Evolutionary conservation across 371 early-diverging fungal species (phyloP).

Genomic region (Saksenaea vasiformis): DNA sequence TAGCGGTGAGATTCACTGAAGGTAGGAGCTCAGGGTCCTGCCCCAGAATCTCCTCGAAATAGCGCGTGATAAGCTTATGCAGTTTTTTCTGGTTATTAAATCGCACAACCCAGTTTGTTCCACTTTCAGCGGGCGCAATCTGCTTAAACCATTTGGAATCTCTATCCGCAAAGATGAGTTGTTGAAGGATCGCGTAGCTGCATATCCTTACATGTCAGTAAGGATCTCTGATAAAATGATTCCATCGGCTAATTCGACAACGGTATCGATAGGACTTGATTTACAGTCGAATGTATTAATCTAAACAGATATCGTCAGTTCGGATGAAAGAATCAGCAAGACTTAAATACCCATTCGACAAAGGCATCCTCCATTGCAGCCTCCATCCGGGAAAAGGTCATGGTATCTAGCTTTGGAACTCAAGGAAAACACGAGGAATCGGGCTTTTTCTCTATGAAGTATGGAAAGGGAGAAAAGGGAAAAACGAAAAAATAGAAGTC

Average conservation of each 20-base stretch:
- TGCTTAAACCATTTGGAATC: constrained; percentile 90
- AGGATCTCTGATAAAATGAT: constrained; percentile 79
- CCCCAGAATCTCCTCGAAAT: constrained; percentile 86
- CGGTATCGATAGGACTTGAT: constrained; percentile 59
- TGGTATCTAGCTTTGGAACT: constrained; percentile 5
- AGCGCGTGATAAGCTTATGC: constrained; percentile 80
- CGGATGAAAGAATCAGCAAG: not conserved
- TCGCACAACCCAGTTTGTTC: constrained; percentile 88
- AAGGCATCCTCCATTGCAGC: constrained; percentile 56
- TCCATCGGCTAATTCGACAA: constrained; percentile 83
- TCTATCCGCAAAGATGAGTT: constrained; percentile 33
- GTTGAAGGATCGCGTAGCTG: not conserved
- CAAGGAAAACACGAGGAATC: not conserved
- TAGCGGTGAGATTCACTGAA: constrained; percentile 70
- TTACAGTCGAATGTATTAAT: constrained; percentile 75
- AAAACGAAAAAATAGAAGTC: not conserved
- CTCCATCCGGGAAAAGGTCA: constrained; percentile 54
- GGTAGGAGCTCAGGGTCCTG: constrained; percentile 61
- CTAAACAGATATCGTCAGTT: constrained; percentile 31
- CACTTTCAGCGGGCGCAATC: constrained; percentile 62
- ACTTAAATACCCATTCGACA: constrained; percentile 54
- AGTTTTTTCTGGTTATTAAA: constrained; percentile 90
- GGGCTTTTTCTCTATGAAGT: not conserved
- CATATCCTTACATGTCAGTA: constrained; percentile 74
- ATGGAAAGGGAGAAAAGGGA: not conserved